Conservation (phyloP, 1,139 yeast species). For the Yueomyces sp. region DNA sequence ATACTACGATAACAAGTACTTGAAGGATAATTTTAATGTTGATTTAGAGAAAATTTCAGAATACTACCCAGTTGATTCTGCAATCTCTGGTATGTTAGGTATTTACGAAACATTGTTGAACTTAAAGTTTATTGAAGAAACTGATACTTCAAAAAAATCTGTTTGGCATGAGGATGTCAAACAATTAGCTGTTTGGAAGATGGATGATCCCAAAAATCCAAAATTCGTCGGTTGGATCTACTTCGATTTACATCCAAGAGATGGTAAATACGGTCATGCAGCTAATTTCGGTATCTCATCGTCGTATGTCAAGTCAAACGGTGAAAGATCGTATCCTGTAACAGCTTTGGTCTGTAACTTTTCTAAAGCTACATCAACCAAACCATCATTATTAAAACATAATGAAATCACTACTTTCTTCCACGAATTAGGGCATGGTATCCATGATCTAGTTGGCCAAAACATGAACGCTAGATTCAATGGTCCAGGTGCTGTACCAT, state of each 20-base stretch:
- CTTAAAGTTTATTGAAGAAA: slow-evolving; percentile 47
- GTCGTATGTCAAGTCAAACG: slow-evolving; percentile 40
- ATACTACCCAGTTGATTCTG: slow-evolving; percentile 61
- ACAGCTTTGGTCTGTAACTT: slow-evolving; percentile 79
- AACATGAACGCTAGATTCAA: slow-evolving; percentile 56
- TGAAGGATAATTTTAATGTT: slow-evolving; percentile 58
- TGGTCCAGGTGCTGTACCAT: slow-evolving; percentile 57
- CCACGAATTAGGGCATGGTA: slow-evolving; percentile 87
- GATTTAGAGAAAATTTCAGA: slow-evolving; percentile 63
- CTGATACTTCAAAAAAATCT: slow-evolving; percentile 25
- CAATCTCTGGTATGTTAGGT: slow-evolving; percentile 54
- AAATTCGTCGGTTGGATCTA: slow-evolving; percentile 68
- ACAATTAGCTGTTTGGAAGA: slow-evolving; percentile 61
- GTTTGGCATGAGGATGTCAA: slow-evolving; percentile 75
- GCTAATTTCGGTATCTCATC: slow-evolving; percentile 65
- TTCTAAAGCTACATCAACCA: slow-evolving; percentile 57
- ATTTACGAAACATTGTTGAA: slow-evolving; percentile 59
- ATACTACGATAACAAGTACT: slow-evolving; percentile 49
- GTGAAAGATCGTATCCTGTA: slow-evolving; percentile 48
- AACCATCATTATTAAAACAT: slow-evolving; percentile 69
- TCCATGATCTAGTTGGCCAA: slow-evolving; percentile 61
- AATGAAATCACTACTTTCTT: slow-evolving; percentile 72
- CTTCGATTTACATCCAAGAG: slow-evolving; percentile 75
- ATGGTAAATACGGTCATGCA: slow-evolving; percentile 79
- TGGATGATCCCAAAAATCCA: slow-evolving; percentile 34